phyloP scores from a whole-genome alignment of 2,329 filamentous ascomycete genomes.

The Arthrobotrys entomopaga region DNA sequence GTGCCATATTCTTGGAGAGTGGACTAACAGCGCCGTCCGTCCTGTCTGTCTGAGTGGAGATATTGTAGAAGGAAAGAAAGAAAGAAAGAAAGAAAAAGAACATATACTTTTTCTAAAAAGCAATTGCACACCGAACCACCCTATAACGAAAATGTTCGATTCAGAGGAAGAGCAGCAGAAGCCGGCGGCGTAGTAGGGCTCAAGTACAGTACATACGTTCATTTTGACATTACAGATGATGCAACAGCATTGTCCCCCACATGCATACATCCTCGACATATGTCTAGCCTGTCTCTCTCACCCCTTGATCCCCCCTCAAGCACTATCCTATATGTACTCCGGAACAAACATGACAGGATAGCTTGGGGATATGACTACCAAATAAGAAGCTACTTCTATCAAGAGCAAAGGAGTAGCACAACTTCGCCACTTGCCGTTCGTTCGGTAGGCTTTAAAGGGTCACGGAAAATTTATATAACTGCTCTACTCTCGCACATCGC shows the following conservation, averaged over 20 bases:
- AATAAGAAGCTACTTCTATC: constrained; percentile 54
- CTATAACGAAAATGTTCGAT: constrained; percentile 50
- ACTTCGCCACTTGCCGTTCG: constrained; percentile 54
- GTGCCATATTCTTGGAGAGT: constrained; percentile 52
- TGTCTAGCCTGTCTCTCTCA: constrained; percentile 30
- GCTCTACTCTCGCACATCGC: constrained; percentile 55
- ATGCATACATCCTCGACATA: constrained; percentile 55
- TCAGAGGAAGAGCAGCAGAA: constrained; percentile 40
- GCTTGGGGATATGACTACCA: constrained; percentile 52
- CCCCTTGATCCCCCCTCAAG: constrained; percentile 46
- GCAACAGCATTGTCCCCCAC: constrained; percentile 55
- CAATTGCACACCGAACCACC: constrained; percentile 50
- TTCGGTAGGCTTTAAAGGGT: constrained; percentile 50
- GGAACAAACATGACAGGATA: constrained; percentile 53
- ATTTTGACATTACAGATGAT: constrained; percentile 55
- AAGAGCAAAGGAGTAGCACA: constrained; percentile 46
- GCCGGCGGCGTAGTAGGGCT: constrained; percentile 40
- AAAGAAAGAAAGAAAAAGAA: constrained; percentile 45
- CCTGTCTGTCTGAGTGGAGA: constrained; percentile 52
- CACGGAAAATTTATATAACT: constrained; percentile 55
- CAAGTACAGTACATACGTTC: constrained; percentile 46
- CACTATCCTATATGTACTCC: constrained; percentile 50
- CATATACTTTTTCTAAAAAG: constrained; percentile 40
- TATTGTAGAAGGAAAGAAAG: too few relatives aligned
- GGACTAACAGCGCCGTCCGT: constrained; percentile 50